Evolutionary conservation across 2,329 filamentous ascomycete genomes (phyloP).

Genomic region (Penicillium olsonii): DNA sequence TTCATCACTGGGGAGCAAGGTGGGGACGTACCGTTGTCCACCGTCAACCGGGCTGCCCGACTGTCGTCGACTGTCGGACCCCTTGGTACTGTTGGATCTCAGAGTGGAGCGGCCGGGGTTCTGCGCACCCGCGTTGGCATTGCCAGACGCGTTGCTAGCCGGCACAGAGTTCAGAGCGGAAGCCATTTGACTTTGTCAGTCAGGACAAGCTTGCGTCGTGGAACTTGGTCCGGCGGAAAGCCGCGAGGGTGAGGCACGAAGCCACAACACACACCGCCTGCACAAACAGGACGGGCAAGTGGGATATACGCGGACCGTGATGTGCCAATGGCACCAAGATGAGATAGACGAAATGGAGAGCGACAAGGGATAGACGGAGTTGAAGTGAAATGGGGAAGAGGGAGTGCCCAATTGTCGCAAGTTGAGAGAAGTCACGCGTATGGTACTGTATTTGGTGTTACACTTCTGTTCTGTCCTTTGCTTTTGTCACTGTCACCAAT

Average conservation of each 20-base stretch:
- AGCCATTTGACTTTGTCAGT: slow-evolving; percentile 41
- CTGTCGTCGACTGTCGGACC: slow-evolving; percentile 57
- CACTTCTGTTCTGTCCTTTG: not conserved
- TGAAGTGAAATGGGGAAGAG: slow-evolving; percentile 9
- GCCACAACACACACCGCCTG: slow-evolving; percentile 45
- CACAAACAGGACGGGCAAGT: slow-evolving; percentile 28
- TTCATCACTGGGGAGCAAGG: slow-evolving; percentile 1
- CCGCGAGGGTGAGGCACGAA: slow-evolving; percentile 33
- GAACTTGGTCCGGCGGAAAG: slow-evolving; percentile 39
- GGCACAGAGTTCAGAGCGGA: slow-evolving; percentile 41
- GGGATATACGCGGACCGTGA: slow-evolving; percentile 8
- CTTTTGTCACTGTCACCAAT: no score
- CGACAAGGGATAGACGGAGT: slow-evolving; percentile 9
- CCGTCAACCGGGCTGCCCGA: slow-evolving; percentile 57
- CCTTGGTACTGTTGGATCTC: slow-evolving; percentile 54
- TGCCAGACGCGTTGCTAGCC: slow-evolving; percentile 41
- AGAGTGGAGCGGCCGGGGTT: slow-evolving; percentile 47
- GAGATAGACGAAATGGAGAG: slow-evolving; percentile 7
- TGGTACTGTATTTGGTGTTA: slow-evolving; percentile 12
- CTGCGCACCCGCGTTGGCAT: slow-evolving; percentile 40
- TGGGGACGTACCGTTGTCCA: slow-evolving; percentile 54
- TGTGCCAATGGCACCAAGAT: slow-evolving; percentile 10
- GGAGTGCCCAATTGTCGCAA: slow-evolving; percentile 5
- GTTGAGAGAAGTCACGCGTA: slow-evolving; percentile 15
- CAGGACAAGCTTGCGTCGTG: slow-evolving; percentile 37